Evolutionary conservation across 148 eudicot species (phyloP).

Genomic region (Silene conica): DNA sequence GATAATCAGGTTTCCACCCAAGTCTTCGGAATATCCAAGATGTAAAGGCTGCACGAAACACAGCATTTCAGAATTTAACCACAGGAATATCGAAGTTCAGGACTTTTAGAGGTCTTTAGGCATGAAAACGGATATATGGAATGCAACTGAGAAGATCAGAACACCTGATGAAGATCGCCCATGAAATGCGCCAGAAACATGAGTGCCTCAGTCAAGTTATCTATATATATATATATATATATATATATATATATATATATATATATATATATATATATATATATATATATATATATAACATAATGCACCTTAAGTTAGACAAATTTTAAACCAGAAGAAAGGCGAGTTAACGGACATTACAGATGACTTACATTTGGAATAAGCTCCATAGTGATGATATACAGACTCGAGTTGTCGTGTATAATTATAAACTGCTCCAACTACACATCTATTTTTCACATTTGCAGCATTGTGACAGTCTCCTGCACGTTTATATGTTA

Average conservation of each 20-base stretch:
- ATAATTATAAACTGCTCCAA: conserved; percentile 76
- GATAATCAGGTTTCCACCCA: conserved; percentile 60
- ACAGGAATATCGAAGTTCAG: too few species aligned
- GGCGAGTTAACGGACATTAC: background rate
- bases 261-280: too few species aligned
- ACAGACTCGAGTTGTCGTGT: conserved; percentile 53
- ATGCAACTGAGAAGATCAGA: conserved; percentile 5
- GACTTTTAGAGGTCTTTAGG: too few species aligned
- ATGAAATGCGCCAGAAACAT: conserved; percentile 79
- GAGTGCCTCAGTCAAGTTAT: conserved; percentile 91
- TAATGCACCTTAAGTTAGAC: background rate
- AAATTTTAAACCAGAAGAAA: background rate
- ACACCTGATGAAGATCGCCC: conserved; percentile 88
- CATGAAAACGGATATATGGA: too few species aligned
- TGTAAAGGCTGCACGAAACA: conserved; percentile 52
- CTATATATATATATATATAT: too few species aligned
- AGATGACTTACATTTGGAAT: conserved; percentile 41
- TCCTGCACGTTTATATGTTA: conserved; percentile 33
- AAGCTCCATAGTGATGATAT: conserved; percentile 23
- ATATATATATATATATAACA: too few species aligned
- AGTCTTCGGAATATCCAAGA: conserved; percentile 59
- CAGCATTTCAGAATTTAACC: background rate
- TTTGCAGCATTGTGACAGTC: conserved; percentile 69
- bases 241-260: too few species aligned
- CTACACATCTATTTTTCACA: conserved; percentile 50